Evolutionary conservation across 306 rosid species (phyloP), one percentile per base, ranked within the genome.

Genomic region (Echinosophora koreensis): DNA sequence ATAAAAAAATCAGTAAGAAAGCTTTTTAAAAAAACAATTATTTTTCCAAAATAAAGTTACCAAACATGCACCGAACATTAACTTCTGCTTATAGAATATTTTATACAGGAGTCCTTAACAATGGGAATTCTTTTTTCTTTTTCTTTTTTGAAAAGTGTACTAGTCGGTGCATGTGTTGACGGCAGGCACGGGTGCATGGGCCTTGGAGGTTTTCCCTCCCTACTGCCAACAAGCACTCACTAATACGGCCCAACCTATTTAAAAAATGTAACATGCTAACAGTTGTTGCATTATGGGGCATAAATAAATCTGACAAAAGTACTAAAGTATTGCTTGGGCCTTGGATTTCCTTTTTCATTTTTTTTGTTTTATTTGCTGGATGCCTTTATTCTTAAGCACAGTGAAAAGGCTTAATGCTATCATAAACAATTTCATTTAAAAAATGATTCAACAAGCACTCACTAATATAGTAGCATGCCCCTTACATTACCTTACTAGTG

Each of bases 171-270:
- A 66, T 60, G 73, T 34, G 39, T 63, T 51, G 78, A 50, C 67
- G 54, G 73, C 77, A 51, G 61, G 72, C 73, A 66, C 18, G 2
- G 12, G 47, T 68, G 60, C 83, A 67, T 73, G 67, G 80, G 49
- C 79, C 75, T 32, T 4, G 68, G 59, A 55, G 9, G 4, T 32
- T 58, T 82, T 54, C 52, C 77, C 46, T 60, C 69, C 56, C 63
- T 4, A 34, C 14, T 42, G 27, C 77, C 81, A 74, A 60, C 77
- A 51, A 22, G 16, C 71, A 46, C 50, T 65, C 54, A 16, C 71
- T 76, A 22, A 54, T 62, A 37, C 34, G 58, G 58, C 62, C 56
- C 34, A 15, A 63, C 47, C n/a, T 56, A 3, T 14, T 17, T 28
- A 13, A 65, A 65, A 64, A 47, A 10, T 38, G 2, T 51, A 10